phyloP scores from a whole-genome alignment of 2,329 filamentous ascomycete genomes.

The Rutstroemia sp. region DNA sequence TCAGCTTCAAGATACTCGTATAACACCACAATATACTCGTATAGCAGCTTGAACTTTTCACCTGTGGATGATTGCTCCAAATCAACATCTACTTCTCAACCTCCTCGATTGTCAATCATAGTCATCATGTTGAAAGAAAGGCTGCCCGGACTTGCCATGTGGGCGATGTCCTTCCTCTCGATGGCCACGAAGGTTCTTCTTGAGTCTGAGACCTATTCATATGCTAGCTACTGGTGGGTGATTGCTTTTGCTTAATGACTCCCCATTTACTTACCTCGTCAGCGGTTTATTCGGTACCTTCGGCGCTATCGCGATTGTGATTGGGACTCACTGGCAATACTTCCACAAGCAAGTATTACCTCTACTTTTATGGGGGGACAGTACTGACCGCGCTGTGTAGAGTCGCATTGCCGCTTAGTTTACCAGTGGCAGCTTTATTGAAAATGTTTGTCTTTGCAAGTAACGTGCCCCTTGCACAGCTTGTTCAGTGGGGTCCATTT shows the following conservation, averaged over 20 bases:
- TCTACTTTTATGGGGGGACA: not conserved
- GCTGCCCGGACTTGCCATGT: not conserved
- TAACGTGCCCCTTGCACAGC: not conserved
- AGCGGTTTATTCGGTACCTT: constrained; percentile 6
- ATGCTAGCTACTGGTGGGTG: constrained; percentile 11
- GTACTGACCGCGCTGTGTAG: constrained; percentile 1
- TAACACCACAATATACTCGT: no score
- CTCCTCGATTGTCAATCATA: not conserved
- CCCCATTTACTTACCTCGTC: not conserved
- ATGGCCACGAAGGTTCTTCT: not conserved
- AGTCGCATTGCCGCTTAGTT: not conserved
- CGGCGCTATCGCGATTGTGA: constrained; percentile 1
- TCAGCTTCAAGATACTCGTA: no score
- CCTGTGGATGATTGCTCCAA: no score
- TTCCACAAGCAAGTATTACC: constrained; percentile 9
- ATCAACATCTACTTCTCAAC: no score
- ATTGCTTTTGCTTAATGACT: not conserved
- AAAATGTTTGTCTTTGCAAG: constrained; percentile 3
- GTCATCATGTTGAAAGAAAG: not conserved
- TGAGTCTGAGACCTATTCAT: not conserved
- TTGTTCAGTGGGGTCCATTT: constrained; percentile 14
- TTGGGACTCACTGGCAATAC: constrained; percentile 7
- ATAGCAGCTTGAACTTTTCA: no score
- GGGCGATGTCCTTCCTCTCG: not conserved
- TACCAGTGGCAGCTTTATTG: not conserved